phyloP scores from a whole-genome alignment of 495 filamentous ascomycete genomes.

The Pyronema domesticum region DNA sequence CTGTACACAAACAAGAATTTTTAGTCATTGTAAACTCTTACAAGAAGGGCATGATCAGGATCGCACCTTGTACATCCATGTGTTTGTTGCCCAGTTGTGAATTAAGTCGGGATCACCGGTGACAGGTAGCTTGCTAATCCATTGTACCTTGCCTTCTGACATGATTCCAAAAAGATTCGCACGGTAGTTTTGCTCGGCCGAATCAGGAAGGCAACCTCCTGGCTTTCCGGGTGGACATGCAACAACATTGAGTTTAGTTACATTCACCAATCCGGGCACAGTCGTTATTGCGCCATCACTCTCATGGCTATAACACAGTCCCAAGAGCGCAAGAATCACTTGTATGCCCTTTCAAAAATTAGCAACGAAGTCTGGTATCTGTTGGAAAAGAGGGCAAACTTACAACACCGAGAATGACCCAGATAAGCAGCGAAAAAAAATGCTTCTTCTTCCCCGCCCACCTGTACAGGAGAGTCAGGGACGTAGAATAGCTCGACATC shows the following conservation, averaged over 20 bases:
- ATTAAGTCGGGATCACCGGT: too few species aligned
- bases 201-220: too few species aligned
- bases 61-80: too few species aligned
- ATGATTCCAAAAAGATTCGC: background rate
- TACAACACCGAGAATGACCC: constrained; percentile 2
- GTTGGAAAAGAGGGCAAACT: background rate
- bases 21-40: too few species aligned
- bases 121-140: too few species aligned
- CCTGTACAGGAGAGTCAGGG: background rate
- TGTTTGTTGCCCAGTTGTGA: too few species aligned
- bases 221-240: background rate
- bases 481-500: background rate
- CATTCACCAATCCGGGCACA: background rate
- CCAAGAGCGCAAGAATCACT: background rate
- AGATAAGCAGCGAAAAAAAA: background rate
- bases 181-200: background rate
- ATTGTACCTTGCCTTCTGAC: background rate
- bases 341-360: background rate
- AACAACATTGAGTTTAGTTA: background rate
- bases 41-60: too few species aligned
- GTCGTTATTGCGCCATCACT: background rate
- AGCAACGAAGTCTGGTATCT: background rate
- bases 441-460: background rate
- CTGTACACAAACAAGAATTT: background rate
- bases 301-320: background rate